Conservation (phyloP, 441 rosid genomes). For the Euphorbia schlechtendalii region DNA sequence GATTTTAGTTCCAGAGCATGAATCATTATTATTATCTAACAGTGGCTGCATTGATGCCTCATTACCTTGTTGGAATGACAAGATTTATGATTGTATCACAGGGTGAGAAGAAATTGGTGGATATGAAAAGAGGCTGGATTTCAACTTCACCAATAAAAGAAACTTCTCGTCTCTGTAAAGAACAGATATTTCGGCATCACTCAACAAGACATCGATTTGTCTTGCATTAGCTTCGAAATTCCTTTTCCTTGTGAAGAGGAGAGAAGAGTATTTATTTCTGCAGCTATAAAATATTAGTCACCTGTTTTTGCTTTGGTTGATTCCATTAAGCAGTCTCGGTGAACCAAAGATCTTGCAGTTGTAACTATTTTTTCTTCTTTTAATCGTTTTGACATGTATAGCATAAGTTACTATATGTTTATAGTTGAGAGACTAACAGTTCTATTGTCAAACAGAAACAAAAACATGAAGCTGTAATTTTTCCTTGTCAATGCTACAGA, state of each 20-base stretch:
- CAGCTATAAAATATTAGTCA: constrained; percentile 20
- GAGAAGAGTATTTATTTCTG: constrained; percentile 19
- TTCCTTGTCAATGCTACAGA: not conserved
- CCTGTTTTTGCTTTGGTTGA: constrained; percentile 15
- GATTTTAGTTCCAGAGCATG: constrained; percentile 26
- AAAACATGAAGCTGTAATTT: not conserved
- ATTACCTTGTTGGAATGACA: constrained; percentile 26
- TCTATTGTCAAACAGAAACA: not conserved
- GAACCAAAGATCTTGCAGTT: constrained; percentile 14
- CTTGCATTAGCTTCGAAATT: constrained; percentile 10
- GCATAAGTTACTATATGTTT: not conserved
- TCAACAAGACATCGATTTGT: constrained; percentile 11
- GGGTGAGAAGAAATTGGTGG: constrained; percentile 20
- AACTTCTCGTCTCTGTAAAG: constrained; percentile 11
- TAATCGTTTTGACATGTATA: not conserved
- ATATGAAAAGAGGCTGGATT: constrained; percentile 13
- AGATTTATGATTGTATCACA: constrained; percentile 32
- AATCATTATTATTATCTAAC: constrained; percentile 23
- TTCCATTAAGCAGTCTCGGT: constrained; percentile 8
- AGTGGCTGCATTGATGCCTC: constrained; percentile 21
- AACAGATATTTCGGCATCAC: not conserved
- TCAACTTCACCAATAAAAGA: constrained; percentile 24
- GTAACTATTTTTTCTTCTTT: constrained; percentile 13
- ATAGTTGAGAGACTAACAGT: not conserved
- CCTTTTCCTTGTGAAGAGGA: constrained; percentile 12